Conservation (phyloP, 1,284 basidiomycete species). For the Spongispora temasekensis region DNA sequence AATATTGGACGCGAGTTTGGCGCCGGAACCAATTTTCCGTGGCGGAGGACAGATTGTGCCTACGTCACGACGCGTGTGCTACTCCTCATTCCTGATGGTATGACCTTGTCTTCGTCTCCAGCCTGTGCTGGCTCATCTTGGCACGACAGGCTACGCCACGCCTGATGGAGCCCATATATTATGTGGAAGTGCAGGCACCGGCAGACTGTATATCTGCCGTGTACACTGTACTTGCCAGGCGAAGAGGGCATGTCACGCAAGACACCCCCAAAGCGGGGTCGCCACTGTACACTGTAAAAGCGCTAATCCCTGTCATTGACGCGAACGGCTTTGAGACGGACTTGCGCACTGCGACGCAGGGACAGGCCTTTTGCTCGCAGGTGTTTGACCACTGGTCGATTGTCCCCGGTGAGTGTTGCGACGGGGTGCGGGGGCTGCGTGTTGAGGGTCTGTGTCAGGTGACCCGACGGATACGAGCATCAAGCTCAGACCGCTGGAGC, state of each 20-base stretch:
- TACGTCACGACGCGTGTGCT: constrained; percentile 95
- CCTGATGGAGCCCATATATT: constrained; percentile 96
- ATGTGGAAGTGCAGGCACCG: constrained; percentile 97
- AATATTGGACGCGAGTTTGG: constrained; percentile 87
- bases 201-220: constrained; percentile 98
- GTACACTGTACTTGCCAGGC: constrained; percentile 94
- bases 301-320: constrained; percentile 96
- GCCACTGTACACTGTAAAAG: constrained; percentile 96
- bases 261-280: constrained; percentile 98
- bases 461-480: constrained; percentile 97
- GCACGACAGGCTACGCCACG: constrained; percentile 78
- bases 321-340: constrained; percentile 99
- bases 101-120: constrained; percentile 24
- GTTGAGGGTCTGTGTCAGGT: constrained; percentile 46
- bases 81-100: constrained; percentile 98
- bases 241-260: constrained; percentile 96
- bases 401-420: constrained; percentile 74
- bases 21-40: constrained; percentile 94
- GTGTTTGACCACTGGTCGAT: constrained; percentile 99
- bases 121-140: constrained; percentile 1
- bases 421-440: constrained; percentile 3
- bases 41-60: constrained; percentile 99
- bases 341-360: constrained; percentile 94
- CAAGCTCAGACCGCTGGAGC: constrained; percentile 93
- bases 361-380: constrained; percentile 96